These are phyloP conservation scores for Melaleuca alternifolia DNA, from an alignment of 345 rosid genomes.

Conservation along the genomic window DNA sequence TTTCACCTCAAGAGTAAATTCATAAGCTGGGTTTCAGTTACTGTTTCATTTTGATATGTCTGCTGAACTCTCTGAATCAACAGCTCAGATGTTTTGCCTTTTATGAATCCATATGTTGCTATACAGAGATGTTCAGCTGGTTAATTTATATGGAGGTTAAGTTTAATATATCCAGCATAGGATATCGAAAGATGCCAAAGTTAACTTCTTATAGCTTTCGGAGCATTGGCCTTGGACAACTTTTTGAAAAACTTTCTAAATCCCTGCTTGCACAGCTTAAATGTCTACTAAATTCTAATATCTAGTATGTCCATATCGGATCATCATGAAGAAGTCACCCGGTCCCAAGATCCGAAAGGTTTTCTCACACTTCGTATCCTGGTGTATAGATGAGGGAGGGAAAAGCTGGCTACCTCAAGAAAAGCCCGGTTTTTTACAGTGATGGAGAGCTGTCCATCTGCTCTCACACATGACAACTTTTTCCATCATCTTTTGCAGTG, in stretches of 20 bases:
- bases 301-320: neutral
- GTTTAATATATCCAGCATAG: neutral
- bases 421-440: neutral
- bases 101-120: neutral
- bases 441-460: neutral
- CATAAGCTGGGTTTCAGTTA: neutral
- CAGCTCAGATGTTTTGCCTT: neutral
- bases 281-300: neutral
- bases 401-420: neutral
- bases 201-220: neutral
- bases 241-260: too few relatives aligned
- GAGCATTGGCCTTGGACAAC: neutral
- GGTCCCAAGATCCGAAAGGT: neutral
- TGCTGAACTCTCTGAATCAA: neutral
- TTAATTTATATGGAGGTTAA: neutral
- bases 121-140: neutral
- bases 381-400: neutral
- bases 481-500: rapidly evolving
- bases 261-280: neutral
- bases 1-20: neutral
- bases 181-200: neutral
- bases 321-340: neutral
- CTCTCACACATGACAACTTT: neutral
- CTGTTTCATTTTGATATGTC: neutral
- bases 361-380: neutral